Evolutionary conservation across 192 early-diverging fungal genomes (phyloP), one percentile per base, ranked within the genome.

Genomic region (Fimicolochytrium jonesii): DNA sequence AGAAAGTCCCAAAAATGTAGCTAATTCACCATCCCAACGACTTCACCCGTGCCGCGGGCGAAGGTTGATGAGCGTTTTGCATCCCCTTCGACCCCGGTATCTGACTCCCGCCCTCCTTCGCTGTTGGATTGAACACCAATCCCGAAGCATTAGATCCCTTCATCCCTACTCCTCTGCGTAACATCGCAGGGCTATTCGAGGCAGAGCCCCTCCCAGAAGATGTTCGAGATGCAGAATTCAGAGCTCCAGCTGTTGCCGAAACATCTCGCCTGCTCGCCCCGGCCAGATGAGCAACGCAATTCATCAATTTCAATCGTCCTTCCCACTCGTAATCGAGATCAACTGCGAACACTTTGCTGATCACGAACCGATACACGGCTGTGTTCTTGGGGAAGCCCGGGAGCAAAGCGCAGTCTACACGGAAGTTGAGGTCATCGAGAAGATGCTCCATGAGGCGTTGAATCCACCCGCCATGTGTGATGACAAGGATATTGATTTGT

Each of bases 381-480:
- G 72, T 70, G 50, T 59, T 56, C 49, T 80, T 80, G 18, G 78
- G 78, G 48, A 78, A 80, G 6, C 69, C 66, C 9, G 66, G 46
- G 52, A 37, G 20, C 25, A 59, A 11, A 26, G 56, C 64, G 49
- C 44, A 53, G n/a, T 42, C 48, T 13, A 61, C 6, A 0, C 4
- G 15, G 55, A 80, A 80, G 7, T 57, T 48, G 28, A 80, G 71
- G 33, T 80, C 78, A 6, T 63, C 54, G 11, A 65, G 26, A 9
- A 80, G 45, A 39, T 77, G 68, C 31, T 72, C 62, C 34, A 75
- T 45, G 23, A 80, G 60, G 1, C 32, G 15, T 17, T 69, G 48
- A 18, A 80, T 69, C 42, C 55, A 67, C 7, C 78, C 78, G 39
- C 75, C 78, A 62, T 80, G 78, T 6, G 78, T 80, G 3, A 80